Percentiles rank a stretch among this genome's conserved stretches.
These are phyloP conservation scores for Fusarium gaditjirri DNA, from an alignment of 2,329 filamentous ascomycete species.

Conservation along the genomic window DNA sequence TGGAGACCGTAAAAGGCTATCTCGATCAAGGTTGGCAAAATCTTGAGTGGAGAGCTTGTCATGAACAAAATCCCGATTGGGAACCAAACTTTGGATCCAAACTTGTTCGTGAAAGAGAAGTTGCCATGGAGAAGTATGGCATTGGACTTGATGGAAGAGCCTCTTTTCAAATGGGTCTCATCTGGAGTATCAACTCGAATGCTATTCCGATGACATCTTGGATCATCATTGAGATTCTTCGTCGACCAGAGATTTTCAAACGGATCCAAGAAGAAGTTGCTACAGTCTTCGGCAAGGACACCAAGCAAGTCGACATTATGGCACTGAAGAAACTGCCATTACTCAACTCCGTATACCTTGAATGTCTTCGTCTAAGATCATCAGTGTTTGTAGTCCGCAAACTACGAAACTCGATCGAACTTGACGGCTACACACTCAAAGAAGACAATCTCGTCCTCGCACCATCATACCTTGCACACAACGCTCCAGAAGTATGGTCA, in stretches of 20 bases:
- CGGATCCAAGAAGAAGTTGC: conserved; percentile 24
- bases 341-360: conserved; percentile 37
- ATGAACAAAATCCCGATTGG: conserved; percentile 25
- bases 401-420: conserved; percentile 34
- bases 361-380: conserved; percentile 37
- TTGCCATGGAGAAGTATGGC: conserved; percentile 39
- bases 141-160: conserved; percentile 36
- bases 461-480: conserved; percentile 39
- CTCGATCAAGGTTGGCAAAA: conserved; percentile 26
- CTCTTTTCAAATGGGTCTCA: conserved; percentile 40
- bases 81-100: conserved; percentile 40
- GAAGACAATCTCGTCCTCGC: conserved; percentile 38
- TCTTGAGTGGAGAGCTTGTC: conserved; percentile 19
- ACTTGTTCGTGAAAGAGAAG: conserved; percentile 38
- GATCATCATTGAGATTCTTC: conserved; percentile 39
- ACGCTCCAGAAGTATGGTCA: conserved; percentile 33
- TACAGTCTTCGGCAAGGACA: conserved; percentile 9
- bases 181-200: conserved; percentile 42
- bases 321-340: conserved; percentile 31
- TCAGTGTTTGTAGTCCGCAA: conserved; percentile 40
- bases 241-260: conserved; percentile 31
- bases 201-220: conserved; percentile 42
- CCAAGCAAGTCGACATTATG: conserved; percentile 15
- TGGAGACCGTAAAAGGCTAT: conserved; percentile 29
- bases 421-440: conserved; percentile 38